Conservation (phyloP, 352 stramenopile species). For the Phytophthora multivora region DNA sequence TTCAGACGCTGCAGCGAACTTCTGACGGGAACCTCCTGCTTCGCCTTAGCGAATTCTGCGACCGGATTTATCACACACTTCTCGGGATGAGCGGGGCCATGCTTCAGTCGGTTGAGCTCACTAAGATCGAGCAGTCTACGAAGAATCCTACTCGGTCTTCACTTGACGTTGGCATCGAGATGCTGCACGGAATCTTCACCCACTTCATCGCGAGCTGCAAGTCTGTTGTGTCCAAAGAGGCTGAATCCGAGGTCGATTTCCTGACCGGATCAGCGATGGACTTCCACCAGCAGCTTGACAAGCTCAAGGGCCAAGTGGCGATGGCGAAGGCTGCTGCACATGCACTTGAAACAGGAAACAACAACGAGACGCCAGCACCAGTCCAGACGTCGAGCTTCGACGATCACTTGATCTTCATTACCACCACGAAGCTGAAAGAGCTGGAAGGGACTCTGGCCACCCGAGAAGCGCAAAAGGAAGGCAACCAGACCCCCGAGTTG, state of each 20-base stretch:
- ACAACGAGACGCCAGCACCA: constrained; percentile 6
- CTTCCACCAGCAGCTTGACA: constrained; percentile 54
- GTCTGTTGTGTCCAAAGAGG: constrained; percentile 14
- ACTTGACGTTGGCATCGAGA: constrained; percentile 44
- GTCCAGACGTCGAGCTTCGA: constrained; percentile 41
- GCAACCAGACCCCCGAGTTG: constrained; percentile 29
- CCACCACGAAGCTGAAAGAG: constrained; percentile 37
- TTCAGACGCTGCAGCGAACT: constrained; percentile 27
- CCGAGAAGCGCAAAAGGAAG: constrained; percentile 21
- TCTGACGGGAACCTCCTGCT: constrained; percentile 25
- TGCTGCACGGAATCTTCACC: constrained; percentile 45
- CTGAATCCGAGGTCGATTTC: constrained; percentile 21
- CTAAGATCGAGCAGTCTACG: constrained; percentile 19
- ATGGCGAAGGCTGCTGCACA: constrained; percentile 31
- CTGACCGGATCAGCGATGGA: constrained; percentile 39
- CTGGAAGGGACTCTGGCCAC: constrained; percentile 32
- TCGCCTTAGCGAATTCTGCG: constrained; percentile 36
- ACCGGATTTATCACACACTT: constrained; percentile 57
- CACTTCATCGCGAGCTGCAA: constrained; percentile 42
- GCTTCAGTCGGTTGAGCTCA: constrained; percentile 51
- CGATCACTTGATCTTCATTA: constrained; percentile 45
- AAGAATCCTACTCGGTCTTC: constrained; percentile 19
- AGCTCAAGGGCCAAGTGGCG: constrained; percentile 56
- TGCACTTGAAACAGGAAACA: constrained; percentile 6
- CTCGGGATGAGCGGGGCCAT: constrained; percentile 53